Evolutionary conservation across 768 basidiomycete species (phyloP), one percentile per base, ranked within the genome.

Genomic region (Hebeloma cylindrosporum): DNA sequence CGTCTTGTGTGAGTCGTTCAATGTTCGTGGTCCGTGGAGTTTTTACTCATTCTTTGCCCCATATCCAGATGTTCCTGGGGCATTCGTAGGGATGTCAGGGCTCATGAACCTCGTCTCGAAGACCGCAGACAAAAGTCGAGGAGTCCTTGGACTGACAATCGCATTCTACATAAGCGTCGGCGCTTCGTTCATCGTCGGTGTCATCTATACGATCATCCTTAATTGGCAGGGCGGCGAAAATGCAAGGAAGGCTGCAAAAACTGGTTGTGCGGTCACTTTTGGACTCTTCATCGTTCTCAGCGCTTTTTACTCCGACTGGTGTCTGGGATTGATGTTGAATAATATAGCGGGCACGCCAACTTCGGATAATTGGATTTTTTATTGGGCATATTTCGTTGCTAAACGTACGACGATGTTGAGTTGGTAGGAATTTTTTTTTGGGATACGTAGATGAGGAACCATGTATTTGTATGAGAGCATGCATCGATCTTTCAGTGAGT

Each of bases 61-160:
- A n/a, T n/a, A n/a, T n/a, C 6, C 34, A 66, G 62, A 64, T 43
- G 43, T 63, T 16, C 62, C 62, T 30, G 57, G 60, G 1, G 62
- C 63, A 61, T 43, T 66, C 22, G 61, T 60, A 14, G 64, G 64
- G 8, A 62, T 66, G 56, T 49, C 47, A 20, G 64, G 62, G 5
- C 56, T 66, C 11, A 66, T 66, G 62, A 51, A 58, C 33, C 52
- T 66, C 13, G 59, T 64, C 5, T 56, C 58, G 13, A 56, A 60
- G 44, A 50, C 53, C 23, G 52, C 50, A 5, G 46, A 39, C 20
- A 27, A 48, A 17, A 39, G 45, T 29, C 47, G 51, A 7, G 53
- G 54, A 17, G 25, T 59, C 11, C 21, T 54, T 25, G 43, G 47
- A 16, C 43, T 59, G 9, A 62, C 58, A 7, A 58, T 60, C 33